phyloP scores from a whole-genome alignment of 495 filamentous ascomycete genomes.

The Podospora anserina region DNA sequence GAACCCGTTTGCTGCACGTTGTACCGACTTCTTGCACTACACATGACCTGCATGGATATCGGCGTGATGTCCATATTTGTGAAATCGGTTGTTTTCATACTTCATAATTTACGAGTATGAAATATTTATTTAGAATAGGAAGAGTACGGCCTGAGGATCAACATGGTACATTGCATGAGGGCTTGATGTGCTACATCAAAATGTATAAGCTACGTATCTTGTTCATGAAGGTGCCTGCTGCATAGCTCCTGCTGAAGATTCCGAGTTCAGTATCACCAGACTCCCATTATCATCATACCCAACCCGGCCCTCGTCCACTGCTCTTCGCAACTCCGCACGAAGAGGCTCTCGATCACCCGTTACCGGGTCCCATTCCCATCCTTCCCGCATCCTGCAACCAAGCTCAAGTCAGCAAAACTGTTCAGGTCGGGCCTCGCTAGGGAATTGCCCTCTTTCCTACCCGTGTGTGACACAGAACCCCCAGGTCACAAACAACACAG shows the following conservation, averaged over 20 bases:
- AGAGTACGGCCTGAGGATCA: no score
- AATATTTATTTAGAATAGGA: no score
- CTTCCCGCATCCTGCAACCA: slow-evolving; percentile 54
- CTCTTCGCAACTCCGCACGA: slow-evolving; percentile 52
- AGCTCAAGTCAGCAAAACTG: slow-evolving; percentile 7
- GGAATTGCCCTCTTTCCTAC: neutral
- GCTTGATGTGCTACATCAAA: no score
- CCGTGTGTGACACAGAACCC: neutral
- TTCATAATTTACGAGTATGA: no score
- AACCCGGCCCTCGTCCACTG: slow-evolving; percentile 58
- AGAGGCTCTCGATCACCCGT: slow-evolving; percentile 63
- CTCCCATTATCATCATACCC: slow-evolving; percentile 59
- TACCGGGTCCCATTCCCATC: slow-evolving; percentile 73
- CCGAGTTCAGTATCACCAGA: slow-evolving; percentile 35
- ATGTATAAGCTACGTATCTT: neutral
- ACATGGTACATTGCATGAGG: no score
- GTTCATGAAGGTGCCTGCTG: neutral
- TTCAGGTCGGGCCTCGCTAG: neutral
- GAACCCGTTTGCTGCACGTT: neutral
- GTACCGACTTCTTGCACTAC: neutral
- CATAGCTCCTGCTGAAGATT: neutral
- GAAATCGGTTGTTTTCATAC: no score
- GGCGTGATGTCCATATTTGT: no score
- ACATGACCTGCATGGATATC: neutral
- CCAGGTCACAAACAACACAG: neutral